Conservation (phyloP, 306 rosid species). For the Quercus dentata region DNA sequence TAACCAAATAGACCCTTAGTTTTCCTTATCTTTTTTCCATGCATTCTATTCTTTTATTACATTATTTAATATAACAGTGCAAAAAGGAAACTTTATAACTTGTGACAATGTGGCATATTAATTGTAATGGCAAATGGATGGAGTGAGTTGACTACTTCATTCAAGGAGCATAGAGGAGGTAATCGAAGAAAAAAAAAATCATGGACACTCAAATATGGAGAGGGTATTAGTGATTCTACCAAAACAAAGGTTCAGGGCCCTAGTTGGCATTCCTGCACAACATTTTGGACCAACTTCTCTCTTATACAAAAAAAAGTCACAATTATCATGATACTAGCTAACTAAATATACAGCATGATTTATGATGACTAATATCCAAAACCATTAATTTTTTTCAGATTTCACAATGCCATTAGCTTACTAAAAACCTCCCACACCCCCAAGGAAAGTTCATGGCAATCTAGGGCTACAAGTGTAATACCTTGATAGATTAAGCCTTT, state of each 20-base stretch:
- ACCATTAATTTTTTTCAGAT: background rate
- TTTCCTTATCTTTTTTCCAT: too few species aligned
- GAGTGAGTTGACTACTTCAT: background rate
- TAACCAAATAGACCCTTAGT: too few species aligned
- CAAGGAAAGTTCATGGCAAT: background rate
- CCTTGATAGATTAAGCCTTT: slow-evolving; percentile 97
- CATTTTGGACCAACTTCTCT: background rate
- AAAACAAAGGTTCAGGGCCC: background rate
- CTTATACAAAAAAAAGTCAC: background rate
- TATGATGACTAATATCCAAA: background rate
- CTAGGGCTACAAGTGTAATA: slow-evolving; percentile 27
- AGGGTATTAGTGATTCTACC: background rate
- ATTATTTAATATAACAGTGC: background rate
- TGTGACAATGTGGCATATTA: background rate
- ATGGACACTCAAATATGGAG: background rate
- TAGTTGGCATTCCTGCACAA: background rate
- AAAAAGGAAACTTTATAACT: background rate
- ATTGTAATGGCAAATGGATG: background rate
- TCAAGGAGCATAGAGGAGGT: background rate
- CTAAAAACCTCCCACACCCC: background rate
- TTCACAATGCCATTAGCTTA: background rate
- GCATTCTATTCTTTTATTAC: background rate
- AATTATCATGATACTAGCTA: background rate
- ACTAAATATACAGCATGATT: background rate
- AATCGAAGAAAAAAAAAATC: background rate